Percentiles rank a stretch among this genome's conserved stretches.
phyloP scores from a whole-genome alignment of 345 rosid species.

The Barbarea vulgaris region DNA sequence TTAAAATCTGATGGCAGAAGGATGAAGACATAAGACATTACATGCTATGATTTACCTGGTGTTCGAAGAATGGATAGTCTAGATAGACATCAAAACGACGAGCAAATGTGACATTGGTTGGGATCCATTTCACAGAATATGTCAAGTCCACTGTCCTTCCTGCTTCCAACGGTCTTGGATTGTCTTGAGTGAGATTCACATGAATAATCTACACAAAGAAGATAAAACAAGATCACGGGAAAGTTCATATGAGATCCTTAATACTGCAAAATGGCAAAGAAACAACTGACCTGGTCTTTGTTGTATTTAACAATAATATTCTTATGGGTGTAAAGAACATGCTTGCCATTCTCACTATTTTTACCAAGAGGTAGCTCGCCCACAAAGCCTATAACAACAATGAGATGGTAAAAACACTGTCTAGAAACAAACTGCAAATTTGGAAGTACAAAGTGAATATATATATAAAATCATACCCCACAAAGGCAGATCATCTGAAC shows the following conservation, averaged over 20 bases:
- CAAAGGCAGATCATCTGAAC: constrained; percentile 88
- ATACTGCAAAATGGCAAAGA: neutral
- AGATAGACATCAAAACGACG: constrained; percentile 92
- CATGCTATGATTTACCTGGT: constrained; percentile 60
- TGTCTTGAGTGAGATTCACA: constrained; percentile 82
- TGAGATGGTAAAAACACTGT: neutral
- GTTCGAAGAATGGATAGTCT: constrained; percentile 95
- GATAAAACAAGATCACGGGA: constrained; percentile 17
- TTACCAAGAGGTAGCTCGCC: constrained; percentile 82
- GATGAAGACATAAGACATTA: constrained; percentile 4
- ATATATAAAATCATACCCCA: constrained; percentile 59
- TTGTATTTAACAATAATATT: constrained; percentile 64
- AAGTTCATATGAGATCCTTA: constrained; percentile 13
- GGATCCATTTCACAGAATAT: constrained; percentile 78
- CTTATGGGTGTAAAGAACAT: constrained; percentile 80
- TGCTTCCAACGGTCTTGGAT: constrained; percentile 69
- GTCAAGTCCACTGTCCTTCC: constrained; percentile 72
- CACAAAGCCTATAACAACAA: constrained; percentile 61
- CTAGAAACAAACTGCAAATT: neutral
- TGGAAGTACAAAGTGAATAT: neutral
- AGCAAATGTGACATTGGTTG: constrained; percentile 72
- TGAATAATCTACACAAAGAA: constrained; percentile 66
- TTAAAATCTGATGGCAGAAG: neutral
- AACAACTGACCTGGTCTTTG: constrained; percentile 76
- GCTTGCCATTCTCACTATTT: constrained; percentile 72